Evolutionary conservation across 2,329 filamentous ascomycete species (phyloP), one percentile per base, ranked within the genome.

Genomic region (Stemphylium lycopersici): DNA sequence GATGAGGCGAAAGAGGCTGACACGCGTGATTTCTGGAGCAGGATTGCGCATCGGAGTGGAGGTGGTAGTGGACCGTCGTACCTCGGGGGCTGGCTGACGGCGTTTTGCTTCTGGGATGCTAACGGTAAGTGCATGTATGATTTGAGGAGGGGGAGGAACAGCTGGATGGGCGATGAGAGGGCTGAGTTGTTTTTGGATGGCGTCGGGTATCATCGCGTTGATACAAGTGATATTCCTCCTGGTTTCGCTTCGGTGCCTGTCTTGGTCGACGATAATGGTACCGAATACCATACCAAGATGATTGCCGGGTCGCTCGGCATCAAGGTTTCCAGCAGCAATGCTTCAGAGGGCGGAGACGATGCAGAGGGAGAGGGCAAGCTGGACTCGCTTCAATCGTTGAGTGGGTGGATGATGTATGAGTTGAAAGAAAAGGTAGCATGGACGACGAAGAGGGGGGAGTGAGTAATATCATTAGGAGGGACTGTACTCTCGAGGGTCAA

Each of bases 81-180:
- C n/a, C 44, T 64, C 3, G 56, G 56, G 1, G 65, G 63, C 8
- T 67, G 61, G 63, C 48, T 66, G 15, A 58, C 58, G 8, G 61
- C 63, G 2, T 67, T 67, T 29, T 59, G 55, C 26, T 62, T 61
- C 46, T 67, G 65, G 61, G 16, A 60, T 12, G 40, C 42, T 6
- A 26, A 60, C 4, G 62, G 60, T 0, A 48, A 56, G 13, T 43
- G 34, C 6, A 31, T 63, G 26, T 48, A 56, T 34, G 12, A 42
- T 11, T 7, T 18, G 38, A 29, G 38, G 16, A 39, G 12, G 16
- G 22, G 4, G 6, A 11, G 15, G 5, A 2, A 11, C 26, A 11
- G 26, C 7, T 29, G 26, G 26, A 29, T 29, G 26, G 26, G 26
- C 26, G 26, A 10, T 29, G 7, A 29, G 10, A 8, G 6, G 26